Evolutionary conservation across 139 green algal genomes (phyloP).

Genomic region (Chlorella sp.): DNA sequence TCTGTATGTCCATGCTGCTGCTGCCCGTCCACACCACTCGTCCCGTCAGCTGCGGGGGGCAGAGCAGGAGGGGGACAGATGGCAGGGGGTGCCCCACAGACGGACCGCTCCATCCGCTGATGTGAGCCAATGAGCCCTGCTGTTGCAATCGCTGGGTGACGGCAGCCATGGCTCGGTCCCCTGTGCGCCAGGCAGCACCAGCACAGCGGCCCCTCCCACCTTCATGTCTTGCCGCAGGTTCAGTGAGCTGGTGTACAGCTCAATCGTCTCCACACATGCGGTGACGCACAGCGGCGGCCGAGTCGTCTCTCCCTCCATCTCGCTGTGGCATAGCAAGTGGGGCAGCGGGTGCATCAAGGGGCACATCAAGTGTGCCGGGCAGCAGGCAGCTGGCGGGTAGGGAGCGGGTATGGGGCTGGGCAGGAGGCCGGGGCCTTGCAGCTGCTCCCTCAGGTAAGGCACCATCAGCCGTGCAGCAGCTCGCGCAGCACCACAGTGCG

Average conservation of each 20-base stretch:
- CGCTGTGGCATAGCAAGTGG: constrained; percentile 13
- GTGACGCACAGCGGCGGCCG: constrained; percentile 79
- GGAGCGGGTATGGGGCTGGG: too few relatives aligned
- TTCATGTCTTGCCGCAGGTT: constrained; percentile 54
- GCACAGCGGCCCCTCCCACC: too few relatives aligned
- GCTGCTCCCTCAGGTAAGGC: too few relatives aligned
- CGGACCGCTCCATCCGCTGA: too few relatives aligned
- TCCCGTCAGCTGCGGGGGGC: constrained; percentile 43
- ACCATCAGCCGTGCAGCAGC: too few relatives aligned
- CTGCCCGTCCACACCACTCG: constrained; percentile 81
- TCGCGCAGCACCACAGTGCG: too few relatives aligned
- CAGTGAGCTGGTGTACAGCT: constrained; percentile 50
- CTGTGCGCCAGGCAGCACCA: too few relatives aligned
- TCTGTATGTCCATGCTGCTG: constrained; percentile 17
- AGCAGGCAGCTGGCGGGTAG: too few relatives aligned
- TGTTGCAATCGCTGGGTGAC: too few relatives aligned
- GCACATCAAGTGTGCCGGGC: neutral
- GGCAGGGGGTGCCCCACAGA: neutral
- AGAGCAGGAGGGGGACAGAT: neutral
- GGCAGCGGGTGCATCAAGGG: neutral
- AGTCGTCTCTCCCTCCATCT: constrained; percentile 37
- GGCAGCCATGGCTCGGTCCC: too few relatives aligned
- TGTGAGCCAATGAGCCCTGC: too few relatives aligned
- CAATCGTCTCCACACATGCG: constrained; percentile 77
- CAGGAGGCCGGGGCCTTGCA: too few relatives aligned